Evolutionary conservation across 2,329 filamentous ascomycete species (phyloP).

Genomic region (Trichoderma koningii): DNA sequence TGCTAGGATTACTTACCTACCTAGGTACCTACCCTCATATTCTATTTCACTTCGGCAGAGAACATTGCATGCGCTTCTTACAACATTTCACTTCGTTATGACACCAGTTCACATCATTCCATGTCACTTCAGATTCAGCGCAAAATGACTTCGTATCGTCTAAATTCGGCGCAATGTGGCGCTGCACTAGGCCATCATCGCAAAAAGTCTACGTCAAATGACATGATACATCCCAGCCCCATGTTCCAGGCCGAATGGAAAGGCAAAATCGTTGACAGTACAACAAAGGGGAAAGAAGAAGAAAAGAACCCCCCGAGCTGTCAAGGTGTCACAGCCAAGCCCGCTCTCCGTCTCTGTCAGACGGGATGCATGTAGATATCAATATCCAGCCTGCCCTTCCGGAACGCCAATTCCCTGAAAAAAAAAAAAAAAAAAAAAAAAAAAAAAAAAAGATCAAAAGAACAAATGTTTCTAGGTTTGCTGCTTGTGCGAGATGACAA

Average conservation of each 20-base stretch:
- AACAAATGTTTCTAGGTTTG: not conserved
- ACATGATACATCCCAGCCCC: slow-evolving; percentile 12
- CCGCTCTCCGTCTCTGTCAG: not conserved
- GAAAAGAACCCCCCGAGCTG: not conserved
- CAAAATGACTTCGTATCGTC: not conserved
- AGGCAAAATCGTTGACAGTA: not conserved
- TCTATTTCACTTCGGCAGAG: too few relatives aligned
- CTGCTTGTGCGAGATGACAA: not conserved
- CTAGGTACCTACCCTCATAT: too few relatives aligned
- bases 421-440: not conserved
- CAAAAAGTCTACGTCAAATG: slow-evolving; percentile 18
- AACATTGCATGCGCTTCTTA: too few relatives aligned
- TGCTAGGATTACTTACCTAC: too few relatives aligned
- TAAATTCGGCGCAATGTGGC: slow-evolving; percentile 17
- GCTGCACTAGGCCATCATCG: slow-evolving; percentile 25
- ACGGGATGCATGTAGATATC: not conserved
- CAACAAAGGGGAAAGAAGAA: not conserved
- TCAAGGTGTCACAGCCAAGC: not conserved
- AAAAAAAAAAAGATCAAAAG: not conserved
- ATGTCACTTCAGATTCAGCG: not conserved
- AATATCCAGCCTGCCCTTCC: slow-evolving; percentile 25
- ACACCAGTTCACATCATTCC: too few relatives aligned
- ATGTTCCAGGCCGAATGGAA: slow-evolving; percentile 8
- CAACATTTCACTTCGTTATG: too few relatives aligned
- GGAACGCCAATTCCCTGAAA: slow-evolving; percentile 17